These are phyloP conservation scores for Lagerstroemia speciosa DNA, from an alignment of 345 rosid species.

Conservation along the genomic window DNA sequence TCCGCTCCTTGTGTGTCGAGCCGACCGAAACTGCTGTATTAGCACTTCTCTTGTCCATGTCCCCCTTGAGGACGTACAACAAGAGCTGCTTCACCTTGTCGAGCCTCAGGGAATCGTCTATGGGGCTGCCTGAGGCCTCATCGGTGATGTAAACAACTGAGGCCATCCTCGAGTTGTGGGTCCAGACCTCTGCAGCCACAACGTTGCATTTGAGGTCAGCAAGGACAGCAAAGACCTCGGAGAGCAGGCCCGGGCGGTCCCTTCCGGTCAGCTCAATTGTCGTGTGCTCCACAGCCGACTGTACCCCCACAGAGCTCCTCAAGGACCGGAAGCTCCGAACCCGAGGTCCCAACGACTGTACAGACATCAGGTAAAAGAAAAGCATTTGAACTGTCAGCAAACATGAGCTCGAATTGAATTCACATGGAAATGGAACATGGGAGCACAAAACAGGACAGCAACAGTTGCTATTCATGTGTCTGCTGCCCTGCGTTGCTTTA, in stretches of 20 bases:
- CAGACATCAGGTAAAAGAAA: slow-evolving; percentile 5
- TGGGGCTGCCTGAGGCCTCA: slow-evolving; percentile 43
- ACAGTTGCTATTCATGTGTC: background rate
- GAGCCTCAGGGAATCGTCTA: slow-evolving; percentile 45
- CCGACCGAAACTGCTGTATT: slow-evolving; percentile 62
- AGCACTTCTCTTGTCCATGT: slow-evolving; percentile 52
- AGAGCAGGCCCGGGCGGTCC: slow-evolving; percentile 75
- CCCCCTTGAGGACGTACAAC: slow-evolving; percentile 53
- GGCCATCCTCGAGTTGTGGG: slow-evolving; percentile 83
- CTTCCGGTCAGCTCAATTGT: slow-evolving; percentile 69
- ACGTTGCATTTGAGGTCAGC: slow-evolving; percentile 64
- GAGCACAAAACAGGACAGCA: slow-evolving; percentile 1
- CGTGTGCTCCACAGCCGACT: slow-evolving; percentile 42
- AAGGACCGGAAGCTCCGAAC: slow-evolving; percentile 50
- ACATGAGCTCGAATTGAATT: slow-evolving; percentile 5
- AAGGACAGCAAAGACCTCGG: slow-evolving; percentile 70
- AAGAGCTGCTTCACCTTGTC: slow-evolving; percentile 53
- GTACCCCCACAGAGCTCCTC: slow-evolving; percentile 60
- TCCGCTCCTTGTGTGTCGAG: slow-evolving; percentile 61
- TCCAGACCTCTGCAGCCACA: slow-evolving; percentile 78
- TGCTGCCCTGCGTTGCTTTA: background rate
- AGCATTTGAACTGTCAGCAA: slow-evolving; percentile 7
- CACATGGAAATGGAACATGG: background rate
- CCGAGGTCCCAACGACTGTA: slow-evolving; percentile 59
- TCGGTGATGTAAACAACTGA: slow-evolving; percentile 61